Evolutionary conservation across 2,329 filamentous ascomycete species (phyloP), one percentile per base, ranked within the genome.

Genomic region (Botryotinia calthae): DNA sequence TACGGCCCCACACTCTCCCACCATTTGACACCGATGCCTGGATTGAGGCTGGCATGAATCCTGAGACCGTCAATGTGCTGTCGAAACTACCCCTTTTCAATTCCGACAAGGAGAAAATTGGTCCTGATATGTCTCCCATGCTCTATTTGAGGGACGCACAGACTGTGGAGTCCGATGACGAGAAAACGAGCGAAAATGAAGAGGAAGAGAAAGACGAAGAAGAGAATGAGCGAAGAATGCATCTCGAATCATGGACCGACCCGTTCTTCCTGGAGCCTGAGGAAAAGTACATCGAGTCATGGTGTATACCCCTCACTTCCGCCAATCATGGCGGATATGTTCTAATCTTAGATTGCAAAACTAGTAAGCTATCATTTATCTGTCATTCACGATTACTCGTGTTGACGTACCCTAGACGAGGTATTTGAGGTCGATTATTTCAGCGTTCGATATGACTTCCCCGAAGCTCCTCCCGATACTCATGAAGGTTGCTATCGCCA

Each of bases 301-400:
- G 70, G 70, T 71, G 70, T 58, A 65, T 71, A 48, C 70, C 70
- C 40, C 70, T 71, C 51, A 71, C 70, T 71, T 56, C 28, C 37
- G 70, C 70, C 70, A 71, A 71, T 65, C 70, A 65, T 71, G 59
- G 70, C 58, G 70, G 70, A 59, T 71, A 64, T 71, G 59, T 71
- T 34, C 59, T 71, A 44, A 71, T 71, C 59, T 54, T 71, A 71
- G 70, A 71, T 71, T 71, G 70, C 70, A 70, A 51, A 70, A 70
- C 20, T 61, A 70, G 68, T 70, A 70, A 58, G 68, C 56, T 61
- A 37, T 61, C 14, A 37, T 61, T 63, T 28, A 70, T 40, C 28
- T 61, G 58, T 70, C 54, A 40, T 63, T 46, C 54, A 40, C 20
- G 34, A 59, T 70, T 46, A 44, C 58, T 61, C 34, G 68, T 59